These are phyloP conservation scores for Bolboschoenus planiculmis DNA, from an alignment of 176 grass and related monocot species.

Conservation along the genomic window DNA sequence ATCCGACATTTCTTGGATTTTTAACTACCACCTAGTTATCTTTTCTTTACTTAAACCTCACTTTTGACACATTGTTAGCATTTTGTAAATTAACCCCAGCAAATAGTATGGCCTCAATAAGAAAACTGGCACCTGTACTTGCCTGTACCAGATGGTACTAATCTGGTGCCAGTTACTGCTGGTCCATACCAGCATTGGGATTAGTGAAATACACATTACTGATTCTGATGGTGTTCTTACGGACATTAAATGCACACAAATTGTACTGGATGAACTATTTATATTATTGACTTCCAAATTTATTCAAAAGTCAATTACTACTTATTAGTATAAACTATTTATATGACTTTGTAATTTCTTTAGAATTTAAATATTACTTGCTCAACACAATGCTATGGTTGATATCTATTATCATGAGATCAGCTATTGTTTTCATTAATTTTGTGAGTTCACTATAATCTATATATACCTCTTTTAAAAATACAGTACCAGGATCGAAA, in stretches of 20 bases:
- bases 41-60: not conserved
- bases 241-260: not conserved
- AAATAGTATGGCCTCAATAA: not conserved
- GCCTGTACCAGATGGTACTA: not conserved
- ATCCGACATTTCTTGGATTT: not conserved
- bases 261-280: not conserved
- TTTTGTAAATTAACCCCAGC: not conserved
- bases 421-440: not conserved
- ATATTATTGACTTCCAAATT: too few relatives aligned
- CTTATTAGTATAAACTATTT: too few relatives aligned
- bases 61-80: not conserved
- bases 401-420: not conserved
- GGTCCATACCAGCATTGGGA: not conserved
- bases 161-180: not conserved
- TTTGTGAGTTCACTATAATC: too few relatives aligned
- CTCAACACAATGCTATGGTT: not conserved
- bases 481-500: not conserved
- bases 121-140: not conserved
- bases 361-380: not conserved
- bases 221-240: not conserved
- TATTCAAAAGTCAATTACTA: too few relatives aligned
- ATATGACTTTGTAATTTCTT: too few relatives aligned
- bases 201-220: not conserved
- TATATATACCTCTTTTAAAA: too few relatives aligned
- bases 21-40: not conserved